Evolutionary conservation across 2,329 filamentous ascomycete species (phyloP).

Genomic region (Arthrobotrys conoides): DNA sequence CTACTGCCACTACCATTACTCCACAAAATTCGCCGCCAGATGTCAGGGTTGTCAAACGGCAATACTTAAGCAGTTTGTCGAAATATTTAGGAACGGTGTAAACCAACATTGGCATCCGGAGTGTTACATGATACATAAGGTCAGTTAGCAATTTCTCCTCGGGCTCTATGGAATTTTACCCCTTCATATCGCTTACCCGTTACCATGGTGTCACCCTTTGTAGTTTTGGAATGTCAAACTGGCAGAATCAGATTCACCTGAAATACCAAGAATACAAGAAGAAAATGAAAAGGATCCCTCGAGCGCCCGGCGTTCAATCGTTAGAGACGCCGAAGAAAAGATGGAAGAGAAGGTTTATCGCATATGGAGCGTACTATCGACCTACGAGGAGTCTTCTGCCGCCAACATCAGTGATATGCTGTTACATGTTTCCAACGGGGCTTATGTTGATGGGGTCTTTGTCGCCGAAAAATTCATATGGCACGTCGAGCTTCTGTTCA

Average conservation of each 20-base stretch:
- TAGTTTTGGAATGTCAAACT: conserved; percentile 96
- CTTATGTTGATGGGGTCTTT: conserved; percentile 93
- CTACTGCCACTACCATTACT: conserved; percentile 99
- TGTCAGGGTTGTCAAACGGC: conserved; percentile 98
- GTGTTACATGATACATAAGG: conserved; percentile 99
- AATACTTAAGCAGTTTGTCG: conserved; percentile 98
- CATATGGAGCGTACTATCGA: conserved; percentile 97
- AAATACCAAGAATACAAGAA: conserved; percentile 66
- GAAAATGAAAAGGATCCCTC: conserved; percentile 70
- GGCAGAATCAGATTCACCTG: conserved; percentile 73
- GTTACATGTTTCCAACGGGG: conserved; percentile 96
- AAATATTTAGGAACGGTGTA: conserved; percentile 97
- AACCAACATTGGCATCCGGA: conserved; percentile 99
- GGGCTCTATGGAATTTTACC: background rate
- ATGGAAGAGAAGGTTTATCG: conserved; percentile 98
- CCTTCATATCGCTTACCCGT: conserved; percentile 28
- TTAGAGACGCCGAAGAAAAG: conserved; percentile 87
- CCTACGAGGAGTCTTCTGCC: conserved; percentile 96
- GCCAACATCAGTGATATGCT: conserved; percentile 99
- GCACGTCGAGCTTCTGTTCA: conserved; percentile 93
- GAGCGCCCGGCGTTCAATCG: conserved; percentile 78
- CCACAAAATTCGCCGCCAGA: conserved; percentile 93
- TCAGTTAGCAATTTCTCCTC: conserved; percentile 36
- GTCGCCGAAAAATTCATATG: conserved; percentile 96
- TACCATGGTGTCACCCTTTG: background rate